Evolutionary conservation across 2,329 filamentous ascomycete species (phyloP).

Genomic region (Hymenoscyphus linearis): DNA sequence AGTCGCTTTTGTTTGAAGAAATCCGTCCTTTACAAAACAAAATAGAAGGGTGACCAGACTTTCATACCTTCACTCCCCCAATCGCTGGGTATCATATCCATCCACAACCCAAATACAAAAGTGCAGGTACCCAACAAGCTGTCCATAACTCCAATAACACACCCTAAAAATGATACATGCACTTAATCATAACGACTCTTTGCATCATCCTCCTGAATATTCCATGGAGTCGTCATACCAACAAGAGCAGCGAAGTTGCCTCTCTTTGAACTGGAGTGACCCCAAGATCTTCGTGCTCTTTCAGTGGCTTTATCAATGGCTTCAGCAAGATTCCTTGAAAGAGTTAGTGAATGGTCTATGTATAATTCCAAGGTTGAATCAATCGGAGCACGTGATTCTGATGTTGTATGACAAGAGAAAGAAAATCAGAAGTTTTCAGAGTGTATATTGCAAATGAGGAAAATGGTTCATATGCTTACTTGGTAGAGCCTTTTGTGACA

Average conservation of each 20-base stretch:
- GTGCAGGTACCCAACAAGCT: background rate
- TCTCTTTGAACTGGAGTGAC: constrained; percentile 11
- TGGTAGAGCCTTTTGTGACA: constrained; percentile 43
- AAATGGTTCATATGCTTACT: constrained; percentile 15
- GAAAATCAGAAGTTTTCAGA: background rate
- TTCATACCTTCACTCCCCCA: background rate
- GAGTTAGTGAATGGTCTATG: background rate
- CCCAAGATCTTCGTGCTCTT: constrained; percentile 20
- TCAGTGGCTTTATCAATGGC: constrained; percentile 21
- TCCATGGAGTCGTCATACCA: background rate
- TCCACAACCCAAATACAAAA: background rate
- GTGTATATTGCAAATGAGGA: background rate
- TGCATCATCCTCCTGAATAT: constrained; percentile 17
- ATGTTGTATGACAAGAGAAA: background rate
- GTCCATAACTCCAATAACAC: background rate
- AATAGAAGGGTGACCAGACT: background rate
- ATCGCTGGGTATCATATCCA: constrained; percentile 6
- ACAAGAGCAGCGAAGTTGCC: constrained; percentile 14
- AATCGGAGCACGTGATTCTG: too few relatives aligned
- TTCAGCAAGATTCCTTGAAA: constrained; percentile 9
- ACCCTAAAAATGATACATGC: background rate
- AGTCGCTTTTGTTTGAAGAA: too few relatives aligned
- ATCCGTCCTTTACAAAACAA: background rate
- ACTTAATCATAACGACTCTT: constrained; percentile 18
- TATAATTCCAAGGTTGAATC: too few relatives aligned